phyloP scores from a whole-genome alignment of 1,284 basidiomycete species.

The Leccinum fallax region DNA sequence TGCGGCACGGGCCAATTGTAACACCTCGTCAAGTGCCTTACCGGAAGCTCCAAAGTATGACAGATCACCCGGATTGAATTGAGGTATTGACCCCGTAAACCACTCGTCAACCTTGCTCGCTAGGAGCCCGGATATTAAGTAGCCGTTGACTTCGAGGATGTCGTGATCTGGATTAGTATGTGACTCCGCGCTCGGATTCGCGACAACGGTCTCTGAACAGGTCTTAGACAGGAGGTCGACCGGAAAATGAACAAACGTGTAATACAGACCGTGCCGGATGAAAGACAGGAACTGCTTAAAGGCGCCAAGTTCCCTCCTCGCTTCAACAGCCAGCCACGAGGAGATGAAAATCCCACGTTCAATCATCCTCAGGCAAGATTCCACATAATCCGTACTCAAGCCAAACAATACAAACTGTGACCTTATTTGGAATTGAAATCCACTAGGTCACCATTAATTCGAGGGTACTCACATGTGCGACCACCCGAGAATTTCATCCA shows the following conservation, averaged over 20 bases:
- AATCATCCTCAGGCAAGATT: conserved; percentile 51
- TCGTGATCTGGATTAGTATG: conserved; percentile 63
- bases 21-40: conserved; percentile 43
- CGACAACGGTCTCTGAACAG: conserved; percentile 39
- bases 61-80: conserved; percentile 57
- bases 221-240: conserved; percentile 20
- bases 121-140: conserved; percentile 70
- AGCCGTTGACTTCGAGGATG: conserved; percentile 77
- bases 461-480: conserved; percentile 59
- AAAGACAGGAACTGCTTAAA: conserved; percentile 81
- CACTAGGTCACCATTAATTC: conserved; percentile 12
- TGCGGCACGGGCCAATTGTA: conserved; percentile 50
- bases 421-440: conserved; percentile 37
- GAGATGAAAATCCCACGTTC: conserved; percentile 61
- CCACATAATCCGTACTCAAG: conserved; percentile 52
- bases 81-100: conserved; percentile 68
- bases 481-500: conserved; percentile 79
- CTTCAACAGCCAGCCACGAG: conserved; percentile 66
- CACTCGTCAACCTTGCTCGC: conserved; percentile 73
- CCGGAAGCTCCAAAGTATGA: conserved; percentile 44
- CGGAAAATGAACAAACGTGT: conserved; percentile 18
- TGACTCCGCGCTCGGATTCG: conserved; percentile 48
- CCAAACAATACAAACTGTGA: conserved; percentile 54
- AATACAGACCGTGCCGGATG: conserved; percentile 65
- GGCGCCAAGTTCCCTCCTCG: conserved; percentile 64